Conservation (phyloP, 1,284 basidiomycete species). For the Mycena sp. region DNA sequence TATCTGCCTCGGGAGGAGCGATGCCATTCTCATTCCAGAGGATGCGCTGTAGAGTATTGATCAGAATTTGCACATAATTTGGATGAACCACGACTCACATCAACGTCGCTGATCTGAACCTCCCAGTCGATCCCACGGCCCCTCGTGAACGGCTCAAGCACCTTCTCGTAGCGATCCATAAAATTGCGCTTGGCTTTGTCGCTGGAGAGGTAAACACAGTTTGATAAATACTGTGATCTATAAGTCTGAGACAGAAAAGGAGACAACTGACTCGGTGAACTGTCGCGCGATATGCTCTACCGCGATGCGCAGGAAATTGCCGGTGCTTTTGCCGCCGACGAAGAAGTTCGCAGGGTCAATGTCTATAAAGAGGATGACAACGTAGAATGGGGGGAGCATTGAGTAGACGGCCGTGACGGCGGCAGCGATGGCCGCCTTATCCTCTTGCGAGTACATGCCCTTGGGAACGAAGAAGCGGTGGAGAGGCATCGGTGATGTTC, state of each 20-base stretch:
- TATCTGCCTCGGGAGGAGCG: slow-evolving; percentile 17
- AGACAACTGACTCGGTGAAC: slow-evolving; percentile 20
- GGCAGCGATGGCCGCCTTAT: slow-evolving; percentile 30
- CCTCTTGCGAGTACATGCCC: slow-evolving; percentile 29
- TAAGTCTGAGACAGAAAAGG: neutral
- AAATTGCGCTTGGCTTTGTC: slow-evolving; percentile 22
- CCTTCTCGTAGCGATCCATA: slow-evolving; percentile 31
- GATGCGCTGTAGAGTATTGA: slow-evolving; percentile 12
- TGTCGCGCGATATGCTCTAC: slow-evolving; percentile 31
- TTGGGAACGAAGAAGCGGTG: slow-evolving; percentile 33
- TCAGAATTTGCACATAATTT: neutral
- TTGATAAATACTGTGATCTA: neutral
- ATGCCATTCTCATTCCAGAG: slow-evolving; percentile 34
- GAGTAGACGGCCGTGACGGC: slow-evolving; percentile 29
- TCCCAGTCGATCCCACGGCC: slow-evolving; percentile 36
- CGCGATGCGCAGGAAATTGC: slow-evolving; percentile 25
- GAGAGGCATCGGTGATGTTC: slow-evolving; percentile 7
- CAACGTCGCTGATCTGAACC: slow-evolving; percentile 27
- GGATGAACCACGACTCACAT: slow-evolving; percentile 26
- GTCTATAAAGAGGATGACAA: slow-evolving; percentile 33
- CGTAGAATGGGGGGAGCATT: slow-evolving; percentile 28
- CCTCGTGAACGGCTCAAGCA: slow-evolving; percentile 28
- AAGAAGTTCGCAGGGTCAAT: slow-evolving; percentile 25
- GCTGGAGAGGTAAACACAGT: no score
- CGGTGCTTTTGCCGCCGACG: slow-evolving; percentile 26